Base-by-base conservation (phyloP, 73 alveolate species). In the Paraurostyla sp. region DNA sequence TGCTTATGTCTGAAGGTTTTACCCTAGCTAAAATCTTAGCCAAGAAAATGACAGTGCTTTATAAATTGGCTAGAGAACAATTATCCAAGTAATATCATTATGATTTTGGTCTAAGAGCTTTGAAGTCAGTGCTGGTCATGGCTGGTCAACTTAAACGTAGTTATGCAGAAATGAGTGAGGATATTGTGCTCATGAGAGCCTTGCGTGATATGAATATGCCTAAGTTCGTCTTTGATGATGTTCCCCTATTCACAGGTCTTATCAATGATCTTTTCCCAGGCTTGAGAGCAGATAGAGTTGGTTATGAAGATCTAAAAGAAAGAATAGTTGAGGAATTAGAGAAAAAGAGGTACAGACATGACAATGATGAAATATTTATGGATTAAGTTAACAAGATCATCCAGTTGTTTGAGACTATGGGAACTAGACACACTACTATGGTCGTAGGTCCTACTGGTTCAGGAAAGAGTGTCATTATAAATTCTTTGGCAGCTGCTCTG, bases 201-300 rank as follows among this genome's bases (percentile, higher is more conserved):
- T 93, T 99, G 90, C 97, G 99, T 89, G 99, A 98, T 86, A 97
- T 97, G 98, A 99, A 99, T 93, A 98, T 97, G 99, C 99, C 99
- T 16, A 99, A 99, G 97, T 99, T 98, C 96, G 98, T 99, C 49
- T 96, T 92, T 93, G 99, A 97, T 89, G 99, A 98, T 93, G 97
- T 97, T 46, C 99, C 98, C 7, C 90, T 97, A 25, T 98, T 97
- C 87, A 91, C 88, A 84, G 99, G 99, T n/a, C 88, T 99, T 50
- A 94, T 99, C 78, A 92, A 96, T 65, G 99, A 99, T 96, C 97
- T 99, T 41, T 99, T 99, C 99, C 99, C 99, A 20, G 98, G 98
- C 42, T 88, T 99, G 76, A 99, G 93, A 35, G 95, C 96, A 30
- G 96, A 96, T 18, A 86, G 99, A 22, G 98, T 91, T 45, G 98